A percentile compares a stretch with the other conserved stretches of the same genome.
These are phyloP conservation scores for Lactifluus rugatus DNA, from an alignment of 768 basidiomycete species.

Conservation along the genomic window DNA sequence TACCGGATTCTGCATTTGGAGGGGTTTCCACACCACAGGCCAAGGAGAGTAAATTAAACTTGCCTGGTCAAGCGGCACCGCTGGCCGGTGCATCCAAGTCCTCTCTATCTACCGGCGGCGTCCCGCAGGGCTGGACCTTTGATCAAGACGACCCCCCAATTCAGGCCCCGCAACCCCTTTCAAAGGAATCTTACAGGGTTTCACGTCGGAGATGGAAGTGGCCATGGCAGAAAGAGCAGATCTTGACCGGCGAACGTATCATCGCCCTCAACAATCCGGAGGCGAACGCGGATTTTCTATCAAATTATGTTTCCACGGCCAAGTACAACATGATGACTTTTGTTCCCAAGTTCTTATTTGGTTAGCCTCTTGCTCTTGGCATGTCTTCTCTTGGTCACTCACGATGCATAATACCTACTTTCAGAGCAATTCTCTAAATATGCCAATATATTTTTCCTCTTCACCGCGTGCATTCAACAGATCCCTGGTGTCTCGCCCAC, in stretches of 20 bases:
- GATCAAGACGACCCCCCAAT: slow-evolving; percentile 46
- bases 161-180: not conserved
- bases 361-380: slow-evolving; percentile 36
- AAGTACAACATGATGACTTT: slow-evolving; percentile 89
- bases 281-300: slow-evolving; percentile 57
- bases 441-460: slow-evolving; percentile 96
- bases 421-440: slow-evolving; percentile 98
- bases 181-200: slow-evolving; percentile 14
- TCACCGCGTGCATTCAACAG: slow-evolving; percentile 95
- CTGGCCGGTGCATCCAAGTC: slow-evolving; percentile 48
- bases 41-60: slow-evolving; percentile 43
- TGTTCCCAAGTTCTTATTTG: slow-evolving; percentile 84
- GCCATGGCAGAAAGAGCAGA: slow-evolving; percentile 71
- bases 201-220: slow-evolving; percentile 53
- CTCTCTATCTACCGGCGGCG: slow-evolving; percentile 34
- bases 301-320: slow-evolving; percentile 86
- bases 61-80: slow-evolving; percentile 48
- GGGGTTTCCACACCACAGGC: slow-evolving; percentile 34
- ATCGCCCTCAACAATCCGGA: slow-evolving; percentile 72
- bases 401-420: slow-evolving; percentile 8
- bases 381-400: not conserved
- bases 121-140: slow-evolving; percentile 65
- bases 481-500: slow-evolving; percentile 97
- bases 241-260: slow-evolving; percentile 62
- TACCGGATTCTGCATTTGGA: slow-evolving; percentile 60